Evolutionary conservation across 2,329 filamentous ascomycete species (phyloP), one percentile per base, ranked within the genome.

Genomic region (Fusarium phyllophilum): DNA sequence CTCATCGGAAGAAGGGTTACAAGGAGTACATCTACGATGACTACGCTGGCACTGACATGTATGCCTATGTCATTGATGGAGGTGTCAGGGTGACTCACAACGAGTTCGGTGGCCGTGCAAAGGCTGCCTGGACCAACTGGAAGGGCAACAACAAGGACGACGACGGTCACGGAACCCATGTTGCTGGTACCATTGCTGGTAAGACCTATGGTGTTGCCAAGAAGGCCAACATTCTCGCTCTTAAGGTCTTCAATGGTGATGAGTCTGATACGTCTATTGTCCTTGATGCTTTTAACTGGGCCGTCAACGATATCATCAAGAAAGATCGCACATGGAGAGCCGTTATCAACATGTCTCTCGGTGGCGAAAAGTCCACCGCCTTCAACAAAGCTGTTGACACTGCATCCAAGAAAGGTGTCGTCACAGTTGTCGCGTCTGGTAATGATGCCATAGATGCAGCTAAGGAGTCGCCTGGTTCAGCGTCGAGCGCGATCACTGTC

Each of bases 311-410:
- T 52, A 81, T 83, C 14, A 64, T 77, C 31, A 54, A 70, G 17
- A 78, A 76, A 36, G 77, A 76, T 17, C 77, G 79, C 4, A 70
- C 70, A 5, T 63, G 49, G 10, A 77, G 79, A 8, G 79, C 85
- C 9, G 85, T 86, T 24, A 81, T 86, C 31, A 85, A 82, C 76
- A 83, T 88, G 81, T 86, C 85, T 24, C 80, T 88, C 1, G 78
- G 74, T 3, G 76, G 49, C 13, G 48, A 51, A 24, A 66, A 63
- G 59, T 78, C 66, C 20, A 57, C 45, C 0, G 67, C 71, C 1
- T 61, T 71, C 7, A 68, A 73, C 15, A 55, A 56, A 3, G 79
- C 77, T 7, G 67, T 79, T 6, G 66, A 78, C 7, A 68, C 70
- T 6, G 78, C 77, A 2, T 76, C 70, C 13, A 71, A 68, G 18